Percentiles rank a stretch among this genome's conserved stretches.
Evolutionary conservation across 2,329 filamentous ascomycete genomes (phyloP).

Genomic region (Stachybotrys chartarum): DNA sequence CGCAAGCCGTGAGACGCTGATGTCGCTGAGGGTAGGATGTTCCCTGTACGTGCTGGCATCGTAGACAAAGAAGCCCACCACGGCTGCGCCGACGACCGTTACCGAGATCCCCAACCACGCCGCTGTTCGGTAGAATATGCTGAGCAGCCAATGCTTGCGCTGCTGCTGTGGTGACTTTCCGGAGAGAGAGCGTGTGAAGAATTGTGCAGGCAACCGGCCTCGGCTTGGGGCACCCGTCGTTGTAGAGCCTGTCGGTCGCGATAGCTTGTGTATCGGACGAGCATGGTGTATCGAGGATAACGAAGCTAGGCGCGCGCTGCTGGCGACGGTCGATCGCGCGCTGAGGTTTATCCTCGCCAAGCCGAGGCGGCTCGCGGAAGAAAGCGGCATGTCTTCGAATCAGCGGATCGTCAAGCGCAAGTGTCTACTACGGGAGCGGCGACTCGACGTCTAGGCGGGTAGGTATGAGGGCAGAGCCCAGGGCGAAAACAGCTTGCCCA

Average conservation of each 20-base stretch:
- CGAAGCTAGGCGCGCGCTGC: neutral
- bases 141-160: constrained; percentile 37
- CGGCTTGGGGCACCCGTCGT: constrained; percentile 2
- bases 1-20: constrained; percentile 78
- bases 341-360: neutral
- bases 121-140: constrained; percentile 62
- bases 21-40: constrained; percentile 57
- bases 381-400: neutral
- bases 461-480: neutral
- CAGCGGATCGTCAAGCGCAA: neutral
- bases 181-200: constrained; percentile 35
- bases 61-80: constrained; percentile 86
- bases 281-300: neutral
- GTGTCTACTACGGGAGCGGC: too few relatives aligned
- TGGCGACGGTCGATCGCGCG: neutral
- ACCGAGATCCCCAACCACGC: constrained; percentile 62
- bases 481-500: neutral
- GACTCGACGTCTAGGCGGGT: neutral
- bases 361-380: neutral
- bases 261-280: neutral
- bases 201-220: constrained; percentile 12
- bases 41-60: constrained; percentile 88
- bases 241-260: constrained; percentile 5
- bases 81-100: constrained; percentile 57
- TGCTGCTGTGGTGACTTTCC: constrained; percentile 47